These are phyloP conservation scores for Fusarium circinatum DNA, from an alignment of 2,329 filamentous ascomycete species.

Conservation along the genomic window DNA sequence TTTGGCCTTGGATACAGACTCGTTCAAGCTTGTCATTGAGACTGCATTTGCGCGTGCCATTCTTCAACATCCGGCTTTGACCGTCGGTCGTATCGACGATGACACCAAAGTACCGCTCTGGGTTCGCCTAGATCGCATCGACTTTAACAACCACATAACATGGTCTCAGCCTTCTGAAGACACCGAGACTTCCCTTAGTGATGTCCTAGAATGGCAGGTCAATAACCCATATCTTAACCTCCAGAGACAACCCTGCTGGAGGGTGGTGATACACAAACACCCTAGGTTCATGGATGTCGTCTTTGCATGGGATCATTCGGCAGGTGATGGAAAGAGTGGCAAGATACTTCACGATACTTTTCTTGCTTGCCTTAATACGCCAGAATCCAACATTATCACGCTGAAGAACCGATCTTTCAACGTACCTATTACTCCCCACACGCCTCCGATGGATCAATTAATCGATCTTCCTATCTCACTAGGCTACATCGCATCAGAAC, in stretches of 20 bases:
- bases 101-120: neutral
- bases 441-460: neutral
- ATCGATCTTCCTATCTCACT: neutral
- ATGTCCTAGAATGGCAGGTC: neutral
- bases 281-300: neutral
- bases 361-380: neutral
- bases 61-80: neutral
- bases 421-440: neutral
- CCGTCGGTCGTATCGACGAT: neutral
- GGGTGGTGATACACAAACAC: neutral
- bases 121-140: neutral
- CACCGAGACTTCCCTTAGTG: accelerated
- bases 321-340: neutral
- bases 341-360: neutral
- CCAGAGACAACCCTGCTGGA: neutral
- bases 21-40: neutral
- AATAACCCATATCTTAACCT: neutral
- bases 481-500: neutral
- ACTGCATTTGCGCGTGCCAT: neutral
- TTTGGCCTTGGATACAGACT: neutral
- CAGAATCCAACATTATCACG: neutral
- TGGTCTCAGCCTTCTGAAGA: neutral
- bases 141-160: neutral
- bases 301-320: neutral
- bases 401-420: neutral